phyloP scores from a whole-genome alignment of 2,329 filamentous ascomycete genomes.

The Neofusicoccum ribis region DNA sequence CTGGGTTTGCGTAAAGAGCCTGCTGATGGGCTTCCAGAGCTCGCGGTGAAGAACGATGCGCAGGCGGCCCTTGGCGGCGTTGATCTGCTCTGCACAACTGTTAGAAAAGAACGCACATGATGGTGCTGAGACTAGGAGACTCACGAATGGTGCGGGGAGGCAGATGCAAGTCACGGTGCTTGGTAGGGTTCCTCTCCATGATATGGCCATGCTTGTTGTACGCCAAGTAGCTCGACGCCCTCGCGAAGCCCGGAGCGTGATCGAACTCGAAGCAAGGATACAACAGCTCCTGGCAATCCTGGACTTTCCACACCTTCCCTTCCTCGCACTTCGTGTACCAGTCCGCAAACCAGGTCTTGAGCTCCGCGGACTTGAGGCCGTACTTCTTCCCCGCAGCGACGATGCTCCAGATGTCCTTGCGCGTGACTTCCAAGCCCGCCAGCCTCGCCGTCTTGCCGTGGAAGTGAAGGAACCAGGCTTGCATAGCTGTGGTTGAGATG shows the following conservation, averaged over 20 bases:
- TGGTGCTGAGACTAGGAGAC: not conserved
- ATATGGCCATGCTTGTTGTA: conserved; percentile 33
- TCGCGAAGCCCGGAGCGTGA: conserved; percentile 29
- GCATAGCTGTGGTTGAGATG: too few relatives aligned
- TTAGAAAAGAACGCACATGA: not conserved
- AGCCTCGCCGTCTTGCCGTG: too few relatives aligned
- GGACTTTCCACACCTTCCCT: not conserved
- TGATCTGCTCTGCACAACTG: not conserved
- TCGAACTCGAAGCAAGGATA: conserved; percentile 34
- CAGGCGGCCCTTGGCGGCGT: not conserved
- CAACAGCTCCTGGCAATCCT: conserved; percentile 21
- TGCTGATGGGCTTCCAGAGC: not conserved
- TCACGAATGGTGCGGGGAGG: not conserved
- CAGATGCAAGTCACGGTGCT: not conserved
- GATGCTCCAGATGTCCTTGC: too few relatives aligned
- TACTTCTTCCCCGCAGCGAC: too few relatives aligned
- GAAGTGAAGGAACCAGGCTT: too few relatives aligned
- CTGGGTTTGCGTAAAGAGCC: not conserved
- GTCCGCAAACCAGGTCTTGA: not conserved
- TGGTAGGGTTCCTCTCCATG: conserved; percentile 28
- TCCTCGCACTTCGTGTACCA: not conserved
- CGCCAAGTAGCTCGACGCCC: conserved; percentile 32
- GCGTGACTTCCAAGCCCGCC: too few relatives aligned
- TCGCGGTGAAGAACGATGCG: not conserved
- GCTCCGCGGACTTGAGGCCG: too few relatives aligned